A percentile compares a stretch with the other conserved stretches of the same genome.
Conservation (phyloP, 768 basidiomycete genomes). For the Trametes coccinea region DNA sequence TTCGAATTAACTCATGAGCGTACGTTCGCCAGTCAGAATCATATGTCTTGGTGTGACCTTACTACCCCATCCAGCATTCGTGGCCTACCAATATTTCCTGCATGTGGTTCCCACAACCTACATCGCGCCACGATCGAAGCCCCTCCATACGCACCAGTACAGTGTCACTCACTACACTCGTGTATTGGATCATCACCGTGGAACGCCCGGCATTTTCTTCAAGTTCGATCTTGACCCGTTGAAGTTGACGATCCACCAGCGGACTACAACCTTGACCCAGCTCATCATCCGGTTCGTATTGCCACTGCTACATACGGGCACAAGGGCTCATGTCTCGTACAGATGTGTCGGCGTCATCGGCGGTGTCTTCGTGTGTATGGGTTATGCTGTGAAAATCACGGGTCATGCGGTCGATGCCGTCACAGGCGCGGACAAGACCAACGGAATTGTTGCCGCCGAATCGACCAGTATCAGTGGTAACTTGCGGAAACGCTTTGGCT, state of each 20-base stretch:
- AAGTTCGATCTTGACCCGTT: constrained; percentile 96
- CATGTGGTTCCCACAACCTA: constrained; percentile 96
- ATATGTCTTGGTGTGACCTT: background rate
- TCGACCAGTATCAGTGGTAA: constrained; percentile 55
- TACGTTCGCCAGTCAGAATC: constrained; percentile 39
- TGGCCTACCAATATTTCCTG: constrained; percentile 93
- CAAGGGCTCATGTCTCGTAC: background rate
- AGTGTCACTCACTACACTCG: constrained; percentile 92
- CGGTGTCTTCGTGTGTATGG: constrained; percentile 84
- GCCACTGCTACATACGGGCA: background rate
- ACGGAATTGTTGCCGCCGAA: constrained; percentile 65
- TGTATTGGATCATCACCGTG: constrained; percentile 67
- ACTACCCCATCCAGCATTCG: constrained; percentile 59
- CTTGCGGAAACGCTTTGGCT: constrained; percentile 67
- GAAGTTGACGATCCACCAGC: constrained; percentile 80
- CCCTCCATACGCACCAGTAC: constrained; percentile 82
- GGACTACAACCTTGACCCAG: constrained; percentile 80
- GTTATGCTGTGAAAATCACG: constrained; percentile 61
- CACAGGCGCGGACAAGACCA: constrained; percentile 49
- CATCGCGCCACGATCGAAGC: constrained; percentile 65
- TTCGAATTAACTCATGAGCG: constrained; percentile 72
- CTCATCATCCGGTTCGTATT: constrained; percentile 67
- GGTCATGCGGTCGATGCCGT: constrained; percentile 68
- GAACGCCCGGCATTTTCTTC: constrained; percentile 96
- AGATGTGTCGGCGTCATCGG: constrained; percentile 91